Conservation (phyloP, 1,139 yeast species). For the Casaregolazyma lundiana region DNA sequence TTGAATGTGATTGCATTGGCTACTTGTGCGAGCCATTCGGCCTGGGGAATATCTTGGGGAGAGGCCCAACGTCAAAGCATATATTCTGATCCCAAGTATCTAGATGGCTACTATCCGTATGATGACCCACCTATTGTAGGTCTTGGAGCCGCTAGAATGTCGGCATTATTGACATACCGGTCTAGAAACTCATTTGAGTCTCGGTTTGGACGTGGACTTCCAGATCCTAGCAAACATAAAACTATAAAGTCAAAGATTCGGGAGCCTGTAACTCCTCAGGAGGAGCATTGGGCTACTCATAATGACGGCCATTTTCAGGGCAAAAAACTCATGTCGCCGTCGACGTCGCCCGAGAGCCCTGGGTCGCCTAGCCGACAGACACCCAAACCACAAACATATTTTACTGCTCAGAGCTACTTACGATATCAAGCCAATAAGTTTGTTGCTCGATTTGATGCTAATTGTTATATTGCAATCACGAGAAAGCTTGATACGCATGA, state of each 20-base stretch:
- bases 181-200: conserved; percentile 88
- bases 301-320: conserved; percentile 54
- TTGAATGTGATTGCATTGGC: conserved; percentile 77
- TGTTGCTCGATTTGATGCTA: conserved; percentile 86
- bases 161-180: conserved; percentile 87
- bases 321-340: conserved; percentile 21
- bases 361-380: conserved; percentile 15
- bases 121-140: conserved; percentile 83
- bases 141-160: conserved; percentile 94
- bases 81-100: conserved; percentile 87
- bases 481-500: conserved; percentile 94
- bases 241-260: conserved; percentile 28
- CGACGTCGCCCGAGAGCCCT: neutral
- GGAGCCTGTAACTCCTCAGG: conserved; percentile 38
- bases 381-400: conserved; percentile 68
- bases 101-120: conserved; percentile 77
- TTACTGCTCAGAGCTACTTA: conserved; percentile 91
- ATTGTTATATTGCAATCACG: conserved; percentile 90
- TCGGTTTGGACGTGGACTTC: conserved; percentile 78
- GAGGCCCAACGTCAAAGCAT: conserved; percentile 97
- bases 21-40: conserved; percentile 90
- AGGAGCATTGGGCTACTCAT: conserved; percentile 57
- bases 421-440: conserved; percentile 93
- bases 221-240: conserved; percentile 43
- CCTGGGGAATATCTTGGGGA: conserved; percentile 99